phyloP scores from a whole-genome alignment of 495 filamentous ascomycete species.

The Hypoxylon crocopeplum region DNA sequence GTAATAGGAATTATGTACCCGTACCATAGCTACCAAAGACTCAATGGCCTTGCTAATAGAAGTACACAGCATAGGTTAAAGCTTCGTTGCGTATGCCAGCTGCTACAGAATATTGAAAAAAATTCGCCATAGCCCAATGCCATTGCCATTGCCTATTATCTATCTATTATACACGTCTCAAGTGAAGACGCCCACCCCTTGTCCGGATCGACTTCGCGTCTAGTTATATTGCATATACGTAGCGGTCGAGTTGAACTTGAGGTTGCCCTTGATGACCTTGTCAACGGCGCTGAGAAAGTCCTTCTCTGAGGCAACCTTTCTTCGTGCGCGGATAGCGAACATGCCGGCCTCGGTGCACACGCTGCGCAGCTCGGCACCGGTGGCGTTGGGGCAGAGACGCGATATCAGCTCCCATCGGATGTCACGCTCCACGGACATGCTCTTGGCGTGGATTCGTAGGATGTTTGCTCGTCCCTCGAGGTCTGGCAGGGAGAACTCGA shows the following conservation, averaged over 20 bases:
- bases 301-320: conserved; percentile 99
- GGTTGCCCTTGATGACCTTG: conserved; percentile 99
- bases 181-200: too few relatives aligned
- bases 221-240: conserved; percentile 99
- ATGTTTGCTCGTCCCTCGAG: conserved; percentile 97
- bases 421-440: conserved; percentile 98
- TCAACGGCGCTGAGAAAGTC: conserved; percentile 97
- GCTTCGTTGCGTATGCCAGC: too few relatives aligned
- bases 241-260: conserved; percentile 99
- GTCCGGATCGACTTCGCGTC: too few relatives aligned
- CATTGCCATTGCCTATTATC: conserved; percentile 26
- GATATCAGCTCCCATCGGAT: conserved; percentile 99
- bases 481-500: conserved; percentile 96
- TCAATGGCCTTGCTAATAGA: too few relatives aligned
- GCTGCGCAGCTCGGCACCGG: conserved; percentile 90
- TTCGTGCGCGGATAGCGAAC: conserved; percentile 95
- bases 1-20: too few relatives aligned
- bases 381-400: conserved; percentile 94
- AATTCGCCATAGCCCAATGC: too few relatives aligned
- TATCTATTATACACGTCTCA: conserved; percentile 39
- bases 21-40: too few relatives aligned
- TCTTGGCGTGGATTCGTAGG: conserved; percentile 97
- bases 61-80: too few relatives aligned
- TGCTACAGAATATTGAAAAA: too few relatives aligned
- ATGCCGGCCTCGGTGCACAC: conserved; percentile 99